Evolutionary conservation across 1,139 yeast genomes (phyloP).

Genomic region (Taiozyma sp.): DNA sequence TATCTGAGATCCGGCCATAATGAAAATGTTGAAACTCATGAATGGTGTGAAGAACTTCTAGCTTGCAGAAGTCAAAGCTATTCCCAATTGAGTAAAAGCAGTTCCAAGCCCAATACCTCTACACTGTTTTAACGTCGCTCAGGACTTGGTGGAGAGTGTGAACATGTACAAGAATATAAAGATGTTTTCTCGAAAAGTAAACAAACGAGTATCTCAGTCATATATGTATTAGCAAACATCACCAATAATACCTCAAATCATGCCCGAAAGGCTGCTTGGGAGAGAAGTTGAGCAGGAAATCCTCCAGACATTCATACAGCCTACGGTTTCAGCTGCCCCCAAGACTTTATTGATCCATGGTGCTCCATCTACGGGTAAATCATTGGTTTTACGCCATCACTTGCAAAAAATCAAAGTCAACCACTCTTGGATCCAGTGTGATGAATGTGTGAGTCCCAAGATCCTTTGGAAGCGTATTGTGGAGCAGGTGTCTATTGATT

Average conservation of each 20-base stretch:
- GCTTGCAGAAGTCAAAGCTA: no score
- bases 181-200: background rate
- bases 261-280: background rate
- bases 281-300: constrained; percentile 6
- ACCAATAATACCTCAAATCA: background rate
- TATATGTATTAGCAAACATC: background rate
- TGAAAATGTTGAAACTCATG: no score
- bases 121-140: no score
- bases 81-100: no score
- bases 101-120: no score
- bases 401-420: constrained; percentile 8
- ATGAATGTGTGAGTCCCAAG: constrained; percentile 21
- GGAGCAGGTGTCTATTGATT: constrained; percentile 10
- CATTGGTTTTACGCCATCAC: constrained; percentile 10
- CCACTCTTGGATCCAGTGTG: constrained; percentile 17
- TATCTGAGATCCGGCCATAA: no score
- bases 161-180: background rate
- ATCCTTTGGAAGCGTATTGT: constrained; percentile 18
- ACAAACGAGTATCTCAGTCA: background rate
- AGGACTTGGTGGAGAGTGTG: no score
- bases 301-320: constrained; percentile 12
- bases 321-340: constrained; percentile 5
- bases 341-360: constrained; percentile 13
- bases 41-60: background rate
- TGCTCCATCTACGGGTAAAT: constrained; percentile 21